phyloP scores from a whole-genome alignment of 257 asterid species.

The Coffea canephora region DNA sequence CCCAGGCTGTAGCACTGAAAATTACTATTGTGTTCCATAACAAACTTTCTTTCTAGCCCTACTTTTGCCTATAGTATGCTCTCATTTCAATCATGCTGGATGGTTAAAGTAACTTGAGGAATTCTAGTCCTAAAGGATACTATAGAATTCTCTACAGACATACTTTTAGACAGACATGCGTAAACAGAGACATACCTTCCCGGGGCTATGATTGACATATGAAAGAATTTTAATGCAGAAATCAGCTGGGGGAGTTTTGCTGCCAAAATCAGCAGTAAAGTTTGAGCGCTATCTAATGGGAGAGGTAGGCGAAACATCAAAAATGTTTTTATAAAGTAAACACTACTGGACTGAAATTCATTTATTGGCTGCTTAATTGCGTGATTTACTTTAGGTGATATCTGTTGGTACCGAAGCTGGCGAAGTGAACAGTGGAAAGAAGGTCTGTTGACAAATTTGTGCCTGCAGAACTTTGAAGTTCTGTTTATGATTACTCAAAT shows the following conservation, averaged over 20 bases:
- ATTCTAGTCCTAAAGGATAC: not conserved
- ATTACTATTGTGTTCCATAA: not conserved
- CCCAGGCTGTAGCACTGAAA: no score
- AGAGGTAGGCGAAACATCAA: slow-evolving; percentile 53
- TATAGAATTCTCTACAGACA: not conserved
- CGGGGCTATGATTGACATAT: not conserved
- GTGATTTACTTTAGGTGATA: slow-evolving; percentile 47
- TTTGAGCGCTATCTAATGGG: slow-evolving; percentile 88
- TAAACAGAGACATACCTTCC: not conserved
- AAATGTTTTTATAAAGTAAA: not conserved
- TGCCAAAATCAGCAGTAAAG: slow-evolving; percentile 87
- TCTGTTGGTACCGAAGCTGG: slow-evolving; percentile 71
- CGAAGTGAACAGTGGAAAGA: slow-evolving; percentile 66
- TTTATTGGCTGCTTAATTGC: not conserved
- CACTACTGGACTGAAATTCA: not conserved
- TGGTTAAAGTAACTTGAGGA: no score
- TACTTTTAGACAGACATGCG: not conserved
- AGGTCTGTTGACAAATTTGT: slow-evolving; percentile 37
- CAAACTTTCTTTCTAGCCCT: not conserved
- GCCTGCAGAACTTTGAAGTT: no score
- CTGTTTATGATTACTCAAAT: not conserved
- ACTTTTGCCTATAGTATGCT: no score
- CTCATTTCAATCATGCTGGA: not conserved
- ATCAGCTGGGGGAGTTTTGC: slow-evolving; percentile 93
- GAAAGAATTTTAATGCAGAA: slow-evolving; percentile 44